These are phyloP conservation scores for Metschnikowia reukaufii DNA, from an alignment of 805 yeast species.

Conservation along the genomic window DNA sequence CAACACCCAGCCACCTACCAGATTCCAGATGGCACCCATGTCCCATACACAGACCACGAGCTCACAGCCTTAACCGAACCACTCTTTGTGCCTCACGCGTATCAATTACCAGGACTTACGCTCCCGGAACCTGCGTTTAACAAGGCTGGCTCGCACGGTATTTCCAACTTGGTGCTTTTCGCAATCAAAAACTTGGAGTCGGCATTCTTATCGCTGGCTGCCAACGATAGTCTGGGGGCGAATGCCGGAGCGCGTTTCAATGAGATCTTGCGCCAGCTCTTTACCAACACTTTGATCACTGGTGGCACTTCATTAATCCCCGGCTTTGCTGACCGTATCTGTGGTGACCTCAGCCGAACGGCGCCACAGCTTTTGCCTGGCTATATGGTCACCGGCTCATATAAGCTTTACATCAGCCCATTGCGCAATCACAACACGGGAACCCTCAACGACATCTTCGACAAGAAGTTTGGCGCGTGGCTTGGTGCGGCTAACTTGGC, in stretches of 20 bases:
- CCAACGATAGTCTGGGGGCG: slow-evolving; percentile 22
- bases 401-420: slow-evolving; percentile 22
- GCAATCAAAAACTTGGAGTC: slow-evolving; percentile 38
- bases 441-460: slow-evolving; percentile 41
- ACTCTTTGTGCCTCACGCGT: slow-evolving; percentile 62
- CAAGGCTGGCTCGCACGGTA: slow-evolving; percentile 50
- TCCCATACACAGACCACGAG: slow-evolving; percentile 39
- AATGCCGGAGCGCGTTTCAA: slow-evolving; percentile 35
- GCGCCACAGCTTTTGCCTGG: slow-evolving; percentile 47
- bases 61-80: slow-evolving; percentile 62
- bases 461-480: slow-evolving; percentile 64
- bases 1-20: slow-evolving; percentile 41
- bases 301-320: slow-evolving; percentile 60
- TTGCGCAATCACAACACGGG: slow-evolving; percentile 27
- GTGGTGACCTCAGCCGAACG: slow-evolving; percentile 52
- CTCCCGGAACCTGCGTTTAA: slow-evolving; percentile 40
- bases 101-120: slow-evolving; percentile 40
- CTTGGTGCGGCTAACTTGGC: slow-evolving; percentile 72
- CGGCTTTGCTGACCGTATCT: slow-evolving; percentile 55
- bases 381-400: slow-evolving; percentile 33
- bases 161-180: slow-evolving; percentile 39
- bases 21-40: slow-evolving; percentile 54
- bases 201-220: slow-evolving; percentile 28
- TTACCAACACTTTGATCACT: slow-evolving; percentile 51
- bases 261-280: slow-evolving; percentile 39